Evolutionary conservation across 2,329 filamentous ascomycete genomes (phyloP), one percentile per base, ranked within the genome.

Genomic region (Dactylellina parvicollis): DNA sequence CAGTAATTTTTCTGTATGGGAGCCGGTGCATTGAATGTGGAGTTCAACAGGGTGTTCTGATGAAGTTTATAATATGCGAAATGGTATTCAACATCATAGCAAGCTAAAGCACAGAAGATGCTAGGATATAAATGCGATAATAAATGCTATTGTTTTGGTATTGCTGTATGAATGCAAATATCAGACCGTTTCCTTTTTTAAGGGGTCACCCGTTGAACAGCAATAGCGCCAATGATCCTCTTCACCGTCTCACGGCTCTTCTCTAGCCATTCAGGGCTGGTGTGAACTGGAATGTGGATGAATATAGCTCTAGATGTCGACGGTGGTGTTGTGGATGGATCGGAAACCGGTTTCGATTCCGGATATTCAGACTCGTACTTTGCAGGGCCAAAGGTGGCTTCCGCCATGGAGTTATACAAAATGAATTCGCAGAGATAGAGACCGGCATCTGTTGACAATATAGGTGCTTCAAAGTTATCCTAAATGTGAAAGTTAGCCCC

Each of bases 161-260:
- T 42, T n/a, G 8, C 8, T 42, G 18, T 49, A 49, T 49, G 8
- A 24, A 10, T 10, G 4, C 14, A 44, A 8, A 18, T 46, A 46
- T 46, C n/a, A n/a, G n/a, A n/a, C 12, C 12, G 30, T 5, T 32
- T 4, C 36, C n/a, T 16, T 40, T 16, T 40, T 14, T 40, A 40
- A 40, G 36, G 54, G 4, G 32, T 32, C 5, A 65, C 44, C 12
- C 69, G 30, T 36, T 66, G 69, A 32, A 73, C 69, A 3, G 69
- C 69, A 46, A 73, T 73, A 18, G 69, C 69, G 2, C 69, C 69
- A 44, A 73, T 73, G n/a, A 73, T 73, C 26, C 69, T 56, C 60
- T 49, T 66, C 0, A 73, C 69, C 5, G 69, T 65, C 46, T 73
- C 69, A 5, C 34, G 36, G 9, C 60, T 61, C 14, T 32, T 60